These are phyloP conservation scores for Pichia sp. DNA, from an alignment of 1,139 yeast genomes.

Conservation along the genomic window DNA sequence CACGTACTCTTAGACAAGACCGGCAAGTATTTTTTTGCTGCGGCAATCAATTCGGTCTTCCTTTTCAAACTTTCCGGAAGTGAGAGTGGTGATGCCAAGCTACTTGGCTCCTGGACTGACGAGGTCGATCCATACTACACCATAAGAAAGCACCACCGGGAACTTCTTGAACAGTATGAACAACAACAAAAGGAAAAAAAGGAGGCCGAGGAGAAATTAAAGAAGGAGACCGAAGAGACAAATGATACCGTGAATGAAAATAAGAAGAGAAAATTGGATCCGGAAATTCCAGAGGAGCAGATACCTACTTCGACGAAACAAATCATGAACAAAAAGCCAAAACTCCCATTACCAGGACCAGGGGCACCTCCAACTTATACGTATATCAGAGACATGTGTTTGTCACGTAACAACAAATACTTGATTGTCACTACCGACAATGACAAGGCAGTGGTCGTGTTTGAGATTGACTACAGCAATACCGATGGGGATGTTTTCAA, in stretches of 20 bases:
- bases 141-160: conserved; percentile 43
- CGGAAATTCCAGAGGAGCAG: conserved; percentile 18
- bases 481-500: conserved; percentile 38
- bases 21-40: conserved; percentile 48
- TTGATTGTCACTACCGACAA: conserved; percentile 74
- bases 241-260: conserved; percentile 33
- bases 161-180: conserved; percentile 22
- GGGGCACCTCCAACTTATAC: conserved; percentile 65
- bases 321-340: conserved; percentile 40
- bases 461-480: conserved; percentile 35
- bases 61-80: conserved; percentile 39
- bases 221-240: conserved; percentile 30
- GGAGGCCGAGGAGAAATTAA: conserved; percentile 25
- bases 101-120: conserved; percentile 51
- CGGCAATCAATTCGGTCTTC: conserved; percentile 53
- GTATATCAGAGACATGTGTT: conserved; percentile 56
- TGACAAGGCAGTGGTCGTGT: conserved; percentile 74
- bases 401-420: conserved; percentile 50
- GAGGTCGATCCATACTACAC: conserved; percentile 41
- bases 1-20: conserved; percentile 41
- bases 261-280: conserved; percentile 20
- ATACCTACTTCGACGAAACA: conserved; percentile 27
- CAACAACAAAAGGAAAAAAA: conserved; percentile 36
- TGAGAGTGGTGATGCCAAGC: conserved; percentile 19
- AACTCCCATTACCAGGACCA: conserved; percentile 59